phyloP scores from a whole-genome alignment of 768 basidiomycete species.

The Cytidiella melzeri region DNA sequence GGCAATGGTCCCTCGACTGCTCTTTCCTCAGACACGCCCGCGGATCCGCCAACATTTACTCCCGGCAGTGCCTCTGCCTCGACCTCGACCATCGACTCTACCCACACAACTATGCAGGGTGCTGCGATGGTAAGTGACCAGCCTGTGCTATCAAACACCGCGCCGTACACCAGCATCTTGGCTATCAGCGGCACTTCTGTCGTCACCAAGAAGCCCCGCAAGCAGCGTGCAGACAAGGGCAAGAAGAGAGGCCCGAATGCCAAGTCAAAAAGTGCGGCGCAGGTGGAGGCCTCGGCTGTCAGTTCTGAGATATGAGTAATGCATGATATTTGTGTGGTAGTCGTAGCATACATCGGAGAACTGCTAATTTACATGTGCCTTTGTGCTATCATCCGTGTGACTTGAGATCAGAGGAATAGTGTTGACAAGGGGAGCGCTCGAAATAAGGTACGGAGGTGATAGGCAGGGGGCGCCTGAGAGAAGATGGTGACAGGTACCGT shows the following conservation, averaged over 20 bases:
- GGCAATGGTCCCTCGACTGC: not conserved
- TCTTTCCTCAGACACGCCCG: not conserved
- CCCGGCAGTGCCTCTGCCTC: not conserved
- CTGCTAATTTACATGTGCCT: too few species aligned
- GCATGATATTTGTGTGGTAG: too few species aligned
- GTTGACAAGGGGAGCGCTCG: too few species aligned
- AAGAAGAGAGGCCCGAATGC: conserved; percentile 5
- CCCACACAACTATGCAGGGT: not conserved
- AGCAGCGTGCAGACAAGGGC: conserved; percentile 3
- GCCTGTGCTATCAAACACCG: not conserved
- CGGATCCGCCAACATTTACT: not conserved
- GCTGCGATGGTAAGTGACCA: not conserved
- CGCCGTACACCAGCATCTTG: not conserved
- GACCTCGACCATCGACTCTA: not conserved
- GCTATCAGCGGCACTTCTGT: too few species aligned
- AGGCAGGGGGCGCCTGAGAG: too few species aligned
- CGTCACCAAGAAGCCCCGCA: too few species aligned
- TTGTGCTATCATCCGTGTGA: too few species aligned
- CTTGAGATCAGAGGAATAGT: too few species aligned
- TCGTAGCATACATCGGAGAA: too few species aligned
- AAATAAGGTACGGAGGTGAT: too few species aligned
- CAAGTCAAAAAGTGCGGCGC: not conserved
- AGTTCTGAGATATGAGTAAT: too few species aligned
- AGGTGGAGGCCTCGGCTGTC: not conserved
- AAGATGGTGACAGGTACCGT: too few species aligned